These are phyloP conservation scores for Verticillium klebahnii DNA, from an alignment of 2,329 filamentous ascomycete species.

Conservation along the genomic window DNA sequence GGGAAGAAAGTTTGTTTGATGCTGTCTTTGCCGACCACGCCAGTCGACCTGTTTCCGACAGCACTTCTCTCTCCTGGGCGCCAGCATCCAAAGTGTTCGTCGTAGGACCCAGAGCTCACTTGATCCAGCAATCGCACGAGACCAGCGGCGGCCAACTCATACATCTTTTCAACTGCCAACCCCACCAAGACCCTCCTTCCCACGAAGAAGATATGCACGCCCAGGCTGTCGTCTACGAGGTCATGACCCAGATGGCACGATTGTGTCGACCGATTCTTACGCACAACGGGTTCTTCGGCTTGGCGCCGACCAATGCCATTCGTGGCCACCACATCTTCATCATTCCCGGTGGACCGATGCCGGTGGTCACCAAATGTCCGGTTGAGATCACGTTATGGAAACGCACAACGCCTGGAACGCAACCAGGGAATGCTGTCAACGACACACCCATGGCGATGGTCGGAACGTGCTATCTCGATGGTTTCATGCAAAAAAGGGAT, in stretches of 20 bases:
- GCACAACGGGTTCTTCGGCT: not conserved
- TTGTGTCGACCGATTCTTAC: not conserved
- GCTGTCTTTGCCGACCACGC: not conserved
- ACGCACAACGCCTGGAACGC: not conserved
- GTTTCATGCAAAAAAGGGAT: not conserved
- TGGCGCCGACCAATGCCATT: not conserved
- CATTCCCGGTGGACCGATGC: constrained; percentile 6
- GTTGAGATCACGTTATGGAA: too few species aligned
- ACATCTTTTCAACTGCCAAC: not conserved
- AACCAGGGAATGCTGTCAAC: not conserved
- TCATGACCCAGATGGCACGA: not conserved
- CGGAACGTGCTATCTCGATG: constrained; percentile 5
- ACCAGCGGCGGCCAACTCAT: not conserved
- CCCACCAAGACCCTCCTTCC: not conserved
- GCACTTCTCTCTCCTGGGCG: too few species aligned
- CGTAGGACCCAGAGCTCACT: too few species aligned
- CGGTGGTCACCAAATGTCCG: not conserved
- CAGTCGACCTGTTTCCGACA: not conserved
- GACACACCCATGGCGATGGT: not conserved
- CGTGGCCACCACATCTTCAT: not conserved
- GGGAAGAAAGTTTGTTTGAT: not conserved
- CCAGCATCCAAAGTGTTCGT: too few species aligned
- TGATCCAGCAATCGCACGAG: not conserved
- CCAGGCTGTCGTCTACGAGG: not conserved
- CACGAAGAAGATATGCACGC: not conserved